Percentiles rank a stretch among this genome's conserved stretches.
These are phyloP conservation scores for Sporisorium iseilematis-ciliati DNA, from an alignment of 1,284 basidiomycete genomes.

Conservation along the genomic window DNA sequence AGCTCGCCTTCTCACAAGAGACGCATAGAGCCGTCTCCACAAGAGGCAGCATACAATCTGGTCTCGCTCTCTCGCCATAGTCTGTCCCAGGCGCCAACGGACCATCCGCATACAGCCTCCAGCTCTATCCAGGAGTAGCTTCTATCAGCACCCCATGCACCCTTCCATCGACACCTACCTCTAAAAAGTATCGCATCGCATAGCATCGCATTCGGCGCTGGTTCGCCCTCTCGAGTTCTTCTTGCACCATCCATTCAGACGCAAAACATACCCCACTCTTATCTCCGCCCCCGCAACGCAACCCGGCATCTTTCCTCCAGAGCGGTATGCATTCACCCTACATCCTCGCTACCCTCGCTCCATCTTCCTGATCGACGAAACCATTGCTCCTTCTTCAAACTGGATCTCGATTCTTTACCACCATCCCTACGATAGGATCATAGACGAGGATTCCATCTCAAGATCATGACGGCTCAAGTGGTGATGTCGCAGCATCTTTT, in stretches of 20 bases:
- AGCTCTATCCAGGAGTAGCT: not conserved
- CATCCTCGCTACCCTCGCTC: slow-evolving; percentile 19
- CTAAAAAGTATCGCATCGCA: slow-evolving; percentile 18
- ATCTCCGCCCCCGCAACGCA: not conserved
- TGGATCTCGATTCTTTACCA: not conserved
- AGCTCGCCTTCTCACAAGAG: not conserved
- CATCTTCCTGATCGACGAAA: not conserved
- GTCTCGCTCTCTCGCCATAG: not conserved
- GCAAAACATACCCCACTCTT: not conserved
- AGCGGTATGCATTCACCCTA: slow-evolving; percentile 22
- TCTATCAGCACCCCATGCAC: slow-evolving; percentile 17
- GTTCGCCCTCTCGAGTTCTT: slow-evolving; percentile 15
- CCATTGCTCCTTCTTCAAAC: not conserved
- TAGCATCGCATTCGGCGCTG: slow-evolving; percentile 25
- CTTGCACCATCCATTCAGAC: not conserved
- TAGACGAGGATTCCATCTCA: not conserved
- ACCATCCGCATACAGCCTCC: not conserved
- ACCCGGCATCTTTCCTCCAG: slow-evolving; percentile 20
- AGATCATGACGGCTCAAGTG: slow-evolving; percentile 47
- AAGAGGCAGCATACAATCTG: not conserved
- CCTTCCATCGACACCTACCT: slow-evolving; percentile 12
- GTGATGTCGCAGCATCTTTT: slow-evolving; percentile 45
- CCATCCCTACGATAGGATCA: not conserved
- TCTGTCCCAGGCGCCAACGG: not conserved
- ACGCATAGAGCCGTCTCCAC: not conserved